Percentiles rank a stretch among this genome's conserved stretches.
These are phyloP conservation scores for Cercis canadensis DNA, from an alignment of 306 rosid genomes.

Conservation along the genomic window DNA sequence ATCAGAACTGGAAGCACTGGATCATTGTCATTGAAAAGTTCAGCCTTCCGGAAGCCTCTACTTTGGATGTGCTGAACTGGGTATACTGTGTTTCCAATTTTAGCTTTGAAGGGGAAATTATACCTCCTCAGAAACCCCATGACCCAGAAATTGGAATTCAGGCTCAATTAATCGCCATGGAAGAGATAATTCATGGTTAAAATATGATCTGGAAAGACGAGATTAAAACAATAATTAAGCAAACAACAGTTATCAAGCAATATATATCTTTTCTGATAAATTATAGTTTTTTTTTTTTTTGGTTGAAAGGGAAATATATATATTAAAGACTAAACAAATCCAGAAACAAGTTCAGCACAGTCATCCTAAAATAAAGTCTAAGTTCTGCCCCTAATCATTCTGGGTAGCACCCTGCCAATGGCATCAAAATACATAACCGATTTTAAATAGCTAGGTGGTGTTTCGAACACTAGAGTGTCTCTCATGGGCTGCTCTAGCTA, in stretches of 20 bases:
- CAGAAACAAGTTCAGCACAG: no score
- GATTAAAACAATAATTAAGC: constrained; percentile 15
- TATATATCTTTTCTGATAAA: background rate
- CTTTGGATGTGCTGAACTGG: constrained; percentile 40
- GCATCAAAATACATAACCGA: no score
- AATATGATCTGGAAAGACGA: constrained; percentile 28
- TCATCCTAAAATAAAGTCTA: no score
- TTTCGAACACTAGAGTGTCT: no score
- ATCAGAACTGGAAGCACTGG: constrained; percentile 77
- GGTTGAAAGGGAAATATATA: background rate
- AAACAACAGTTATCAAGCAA: constrained; percentile 4
- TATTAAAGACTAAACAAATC: no score
- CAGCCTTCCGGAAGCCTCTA: constrained; percentile 60
- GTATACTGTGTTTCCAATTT: constrained; percentile 42
- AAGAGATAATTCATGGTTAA: constrained; percentile 17
- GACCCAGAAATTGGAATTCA: constrained; percentile 35
- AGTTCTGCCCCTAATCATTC: no score
- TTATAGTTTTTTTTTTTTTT: no score
- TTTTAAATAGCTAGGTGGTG: no score
- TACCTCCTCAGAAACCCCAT: constrained; percentile 65
- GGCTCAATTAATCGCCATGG: constrained; percentile 22
- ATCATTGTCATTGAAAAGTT: constrained; percentile 49
- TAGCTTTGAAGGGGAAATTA: constrained; percentile 35
- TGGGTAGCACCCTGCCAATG: no score
- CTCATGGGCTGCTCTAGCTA: no score